These are phyloP conservation scores for Galium porrigens DNA, from an alignment of 305 asterid genomes.

Conservation along the genomic window DNA sequence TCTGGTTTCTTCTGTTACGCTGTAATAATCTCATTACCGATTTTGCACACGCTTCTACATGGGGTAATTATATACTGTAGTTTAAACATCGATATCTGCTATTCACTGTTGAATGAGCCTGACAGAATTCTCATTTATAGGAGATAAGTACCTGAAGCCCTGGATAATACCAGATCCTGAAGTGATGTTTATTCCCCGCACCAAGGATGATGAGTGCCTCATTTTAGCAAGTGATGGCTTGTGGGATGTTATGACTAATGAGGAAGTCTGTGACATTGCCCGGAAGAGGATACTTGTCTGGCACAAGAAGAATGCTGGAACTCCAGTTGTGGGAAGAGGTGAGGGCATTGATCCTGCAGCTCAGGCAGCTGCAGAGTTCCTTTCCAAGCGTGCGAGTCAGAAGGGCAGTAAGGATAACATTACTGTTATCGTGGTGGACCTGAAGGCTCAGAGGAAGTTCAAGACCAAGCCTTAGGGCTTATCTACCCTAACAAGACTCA, in stretches of 20 bases:
- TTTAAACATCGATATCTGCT: not conserved
- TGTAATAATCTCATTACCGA: not conserved
- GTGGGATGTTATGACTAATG: conserved; percentile 91
- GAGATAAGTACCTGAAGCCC: conserved; percentile 85
- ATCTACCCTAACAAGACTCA: not conserved
- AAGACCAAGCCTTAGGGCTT: conserved; percentile 35
- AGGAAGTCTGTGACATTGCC: conserved; percentile 76
- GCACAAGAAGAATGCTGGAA: conserved; percentile 52
- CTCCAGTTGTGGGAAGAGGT: conserved; percentile 42
- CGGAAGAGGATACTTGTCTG: conserved; percentile 58
- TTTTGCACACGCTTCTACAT: not conserved
- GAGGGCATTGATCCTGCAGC: conserved; percentile 83
- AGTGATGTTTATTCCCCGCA: conserved; percentile 55
- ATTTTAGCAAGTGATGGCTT: conserved; percentile 87
- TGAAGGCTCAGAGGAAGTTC: conserved; percentile 60
- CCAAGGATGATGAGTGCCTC: conserved; percentile 69
- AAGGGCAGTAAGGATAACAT: conserved; percentile 92
- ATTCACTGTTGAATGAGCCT: not conserved
- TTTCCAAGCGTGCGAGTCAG: conserved; percentile 63
- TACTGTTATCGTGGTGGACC: conserved; percentile 57
- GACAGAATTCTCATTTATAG: conserved; percentile 26
- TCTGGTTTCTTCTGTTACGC: not conserved
- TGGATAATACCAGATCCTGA: conserved; percentile 91
- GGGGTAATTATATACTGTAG: not conserved
- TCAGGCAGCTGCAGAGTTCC: conserved; percentile 79